These are phyloP conservation scores for Cladosporium sp. DNA, from an alignment of 2,329 filamentous ascomycete genomes.

Conservation along the genomic window DNA sequence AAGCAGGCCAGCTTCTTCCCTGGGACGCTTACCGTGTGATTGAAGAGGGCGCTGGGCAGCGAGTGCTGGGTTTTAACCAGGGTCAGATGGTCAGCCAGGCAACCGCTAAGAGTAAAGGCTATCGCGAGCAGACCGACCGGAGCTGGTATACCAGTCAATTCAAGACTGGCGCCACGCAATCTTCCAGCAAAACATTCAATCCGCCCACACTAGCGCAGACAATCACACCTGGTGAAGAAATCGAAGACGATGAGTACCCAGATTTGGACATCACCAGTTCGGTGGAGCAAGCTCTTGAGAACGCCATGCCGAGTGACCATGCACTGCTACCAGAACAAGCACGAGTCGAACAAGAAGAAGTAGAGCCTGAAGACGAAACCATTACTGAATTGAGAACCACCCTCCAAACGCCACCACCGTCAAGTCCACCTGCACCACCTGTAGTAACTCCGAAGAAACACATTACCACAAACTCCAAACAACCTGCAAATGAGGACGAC, in stretches of 20 bases:
- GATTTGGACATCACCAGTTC: slow-evolving; percentile 38
- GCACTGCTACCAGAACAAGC: background rate
- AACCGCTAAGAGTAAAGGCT: slow-evolving; percentile 62
- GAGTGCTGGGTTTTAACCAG: slow-evolving; percentile 64
- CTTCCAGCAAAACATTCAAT: slow-evolving; percentile 17
- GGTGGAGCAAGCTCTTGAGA: slow-evolving; percentile 34
- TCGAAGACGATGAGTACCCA: slow-evolving; percentile 35
- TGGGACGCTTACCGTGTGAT: slow-evolving; percentile 85
- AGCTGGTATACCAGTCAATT: slow-evolving; percentile 83
- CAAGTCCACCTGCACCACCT: slow-evolving; percentile 18
- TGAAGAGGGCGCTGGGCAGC: slow-evolving; percentile 81
- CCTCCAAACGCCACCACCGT: slow-evolving; percentile 28
- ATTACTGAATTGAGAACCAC: slow-evolving; percentile 17
- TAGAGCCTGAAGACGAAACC: slow-evolving; percentile 13
- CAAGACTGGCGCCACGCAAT: slow-evolving; percentile 17
- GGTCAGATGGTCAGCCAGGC: slow-evolving; percentile 68
- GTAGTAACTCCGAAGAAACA: background rate
- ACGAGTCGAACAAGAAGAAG: slow-evolving; percentile 17
- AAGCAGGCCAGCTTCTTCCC: slow-evolving; percentile 75
- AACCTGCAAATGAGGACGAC: background rate
- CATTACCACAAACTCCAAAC: background rate
- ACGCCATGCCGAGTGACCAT: slow-evolving; percentile 14
- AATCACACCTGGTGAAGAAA: slow-evolving; percentile 34
- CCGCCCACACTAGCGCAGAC: slow-evolving; percentile 28
- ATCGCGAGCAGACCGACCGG: slow-evolving; percentile 75